Conservation (phyloP, 371 early-diverging fungal species). For the Syncephalastrum monosporum region DNA sequence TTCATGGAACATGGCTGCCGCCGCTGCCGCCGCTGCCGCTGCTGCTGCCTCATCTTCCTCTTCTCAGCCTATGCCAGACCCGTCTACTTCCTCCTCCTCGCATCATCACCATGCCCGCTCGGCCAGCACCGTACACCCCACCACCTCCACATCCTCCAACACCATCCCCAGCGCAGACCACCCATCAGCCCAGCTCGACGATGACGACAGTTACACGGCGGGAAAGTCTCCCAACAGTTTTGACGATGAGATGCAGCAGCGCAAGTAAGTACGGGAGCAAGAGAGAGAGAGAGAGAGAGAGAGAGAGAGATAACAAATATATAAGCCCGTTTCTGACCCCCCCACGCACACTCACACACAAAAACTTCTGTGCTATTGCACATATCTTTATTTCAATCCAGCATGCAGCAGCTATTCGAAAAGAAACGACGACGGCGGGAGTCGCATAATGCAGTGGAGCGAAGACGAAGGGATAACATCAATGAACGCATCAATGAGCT, state of each 20-base stretch:
- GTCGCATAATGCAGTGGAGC: slow-evolving; percentile 69
- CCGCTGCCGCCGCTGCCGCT: slow-evolving; percentile 4
- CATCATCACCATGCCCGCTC: too few relatives aligned
- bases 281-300: neutral
- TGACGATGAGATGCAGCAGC: slow-evolving; percentile 38
- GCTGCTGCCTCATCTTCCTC: slow-evolving; percentile 1
- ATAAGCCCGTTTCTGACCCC: neutral
- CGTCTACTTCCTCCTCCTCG: too few relatives aligned
- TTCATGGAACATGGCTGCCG: neutral
- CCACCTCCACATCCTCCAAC: too few relatives aligned
- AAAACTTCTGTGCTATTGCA: too few relatives aligned
- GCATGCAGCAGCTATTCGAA: slow-evolving; percentile 45
- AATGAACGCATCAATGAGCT: slow-evolving; percentile 83
- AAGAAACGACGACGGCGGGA: slow-evolving; percentile 40
- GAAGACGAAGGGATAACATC: slow-evolving; percentile 93
- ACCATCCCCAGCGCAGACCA: too few relatives aligned
- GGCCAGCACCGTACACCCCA: too few relatives aligned
- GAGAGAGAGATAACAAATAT: neutral
- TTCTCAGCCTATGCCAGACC: too few relatives aligned
- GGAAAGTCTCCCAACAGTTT: slow-evolving; percentile 15
- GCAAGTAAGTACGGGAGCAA: slow-evolving; percentile 27
- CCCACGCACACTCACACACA: neutral
- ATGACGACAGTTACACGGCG: too few relatives aligned
- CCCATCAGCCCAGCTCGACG: too few relatives aligned
- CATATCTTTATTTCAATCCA: slow-evolving; percentile 5